A percentile compares a stretch with the other conserved stretches of the same genome.
phyloP scores from a whole-genome alignment of 768 basidiomycete species.

The Lactarius pseudohatsudake region DNA sequence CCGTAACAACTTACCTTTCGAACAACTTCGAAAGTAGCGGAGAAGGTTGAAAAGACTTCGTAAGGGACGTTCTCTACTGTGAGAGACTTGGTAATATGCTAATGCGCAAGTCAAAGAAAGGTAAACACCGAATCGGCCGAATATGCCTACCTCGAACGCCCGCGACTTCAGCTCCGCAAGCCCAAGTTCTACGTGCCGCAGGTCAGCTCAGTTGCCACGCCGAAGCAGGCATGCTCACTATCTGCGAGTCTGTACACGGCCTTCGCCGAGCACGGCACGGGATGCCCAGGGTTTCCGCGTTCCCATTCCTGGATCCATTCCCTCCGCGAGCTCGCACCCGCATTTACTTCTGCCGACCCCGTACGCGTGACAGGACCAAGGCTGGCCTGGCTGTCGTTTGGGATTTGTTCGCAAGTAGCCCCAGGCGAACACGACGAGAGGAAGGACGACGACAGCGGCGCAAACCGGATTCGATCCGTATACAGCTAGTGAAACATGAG shows the following conservation, averaged over 20 bases:
- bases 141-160: slow-evolving; percentile 52
- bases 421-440: slow-evolving; percentile 29
- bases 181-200: slow-evolving; percentile 55
- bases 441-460: slow-evolving; percentile 78
- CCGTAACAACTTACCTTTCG: slow-evolving; percentile 53
- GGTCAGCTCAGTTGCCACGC: not conserved
- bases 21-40: slow-evolving; percentile 77
- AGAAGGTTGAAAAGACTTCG: slow-evolving; percentile 85
- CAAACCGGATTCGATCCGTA: slow-evolving; percentile 81
- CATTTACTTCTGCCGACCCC: slow-evolving; percentile 28
- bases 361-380: slow-evolving; percentile 25
- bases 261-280: slow-evolving; percentile 80
- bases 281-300: slow-evolving; percentile 55
- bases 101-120: slow-evolving; percentile 10
- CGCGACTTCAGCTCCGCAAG: slow-evolving; percentile 69
- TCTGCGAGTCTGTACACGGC: slow-evolving; percentile 83
- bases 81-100: slow-evolving; percentile 78
- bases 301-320: slow-evolving; percentile 80
- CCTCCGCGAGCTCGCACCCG: slow-evolving; percentile 40
- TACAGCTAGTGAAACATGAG: slow-evolving; percentile 55
- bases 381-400: slow-evolving; percentile 41
- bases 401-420: slow-evolving; percentile 28
- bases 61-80: slow-evolving; percentile 79
- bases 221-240: slow-evolving; percentile 46
- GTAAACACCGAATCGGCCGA: not conserved